phyloP scores from a whole-genome alignment of 2,329 filamentous ascomycete species.

The Triangularia setosa region DNA sequence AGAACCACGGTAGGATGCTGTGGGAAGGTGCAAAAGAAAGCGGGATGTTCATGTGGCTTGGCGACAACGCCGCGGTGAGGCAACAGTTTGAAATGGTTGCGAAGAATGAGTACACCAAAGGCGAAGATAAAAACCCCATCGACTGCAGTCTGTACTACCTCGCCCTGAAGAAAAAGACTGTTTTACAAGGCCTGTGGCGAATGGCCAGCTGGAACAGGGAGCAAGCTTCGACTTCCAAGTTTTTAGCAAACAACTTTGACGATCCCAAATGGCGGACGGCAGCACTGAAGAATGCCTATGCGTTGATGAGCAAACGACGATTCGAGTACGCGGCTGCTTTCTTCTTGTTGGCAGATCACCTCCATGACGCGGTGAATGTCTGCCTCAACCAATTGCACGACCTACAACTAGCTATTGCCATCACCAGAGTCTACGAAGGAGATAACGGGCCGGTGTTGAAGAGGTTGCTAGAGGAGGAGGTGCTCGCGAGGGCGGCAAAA shows the following conservation, averaged over 20 bases:
- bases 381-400: conserved; percentile 85
- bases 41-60: conserved; percentile 93
- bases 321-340: conserved; percentile 95
- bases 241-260: conserved; percentile 87
- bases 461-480: conserved; percentile 71
- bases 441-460: conserved; percentile 61
- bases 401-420: conserved; percentile 81
- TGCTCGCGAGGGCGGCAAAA: conserved; percentile 71
- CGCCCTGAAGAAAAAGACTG: conserved; percentile 83
- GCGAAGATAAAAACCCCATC: conserved; percentile 81
- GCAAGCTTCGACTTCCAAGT: conserved; percentile 71
- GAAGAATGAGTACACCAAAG: conserved; percentile 86
- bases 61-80: conserved; percentile 67
- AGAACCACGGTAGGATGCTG: conserved; percentile 73
- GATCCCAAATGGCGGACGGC: conserved; percentile 83
- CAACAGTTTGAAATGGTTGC: conserved; percentile 86
- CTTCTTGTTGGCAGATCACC: conserved; percentile 82
- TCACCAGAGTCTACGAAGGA: conserved; percentile 83
- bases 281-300: conserved; percentile 94
- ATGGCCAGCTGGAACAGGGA: conserved; percentile 90
- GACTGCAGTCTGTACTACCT: conserved; percentile 91
- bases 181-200: conserved; percentile 88
- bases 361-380: conserved; percentile 81
- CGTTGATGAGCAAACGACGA: conserved; percentile 81
- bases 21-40: conserved; percentile 85